Conservation (phyloP, 2,329 filamentous ascomycete species). For the Dissoconium aciculare region DNA sequence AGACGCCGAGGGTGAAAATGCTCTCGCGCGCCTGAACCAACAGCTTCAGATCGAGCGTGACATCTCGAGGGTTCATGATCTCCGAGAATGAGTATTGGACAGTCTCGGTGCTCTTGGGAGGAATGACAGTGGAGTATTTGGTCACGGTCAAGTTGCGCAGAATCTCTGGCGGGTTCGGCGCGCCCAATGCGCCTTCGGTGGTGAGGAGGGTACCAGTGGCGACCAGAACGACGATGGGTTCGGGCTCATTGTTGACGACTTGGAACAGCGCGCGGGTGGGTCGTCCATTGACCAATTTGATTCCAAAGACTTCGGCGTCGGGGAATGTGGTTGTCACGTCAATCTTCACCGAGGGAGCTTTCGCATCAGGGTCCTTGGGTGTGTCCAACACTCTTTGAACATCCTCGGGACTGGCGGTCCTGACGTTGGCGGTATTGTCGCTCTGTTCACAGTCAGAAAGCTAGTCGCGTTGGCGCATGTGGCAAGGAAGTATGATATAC, state of each 20-base stretch:
- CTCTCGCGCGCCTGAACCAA: slow-evolving; percentile 55
- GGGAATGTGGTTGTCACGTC: slow-evolving; percentile 45
- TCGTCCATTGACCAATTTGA: slow-evolving; percentile 88
- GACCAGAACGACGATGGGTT: slow-evolving; percentile 59
- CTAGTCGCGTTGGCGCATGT: neutral
- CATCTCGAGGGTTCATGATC: slow-evolving; percentile 85
- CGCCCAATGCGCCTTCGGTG: slow-evolving; percentile 37
- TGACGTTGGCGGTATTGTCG: neutral
- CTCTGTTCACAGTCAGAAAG: neutral
- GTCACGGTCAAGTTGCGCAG: slow-evolving; percentile 73
- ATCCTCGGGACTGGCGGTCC: slow-evolving; percentile 3
- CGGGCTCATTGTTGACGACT: slow-evolving; percentile 68
- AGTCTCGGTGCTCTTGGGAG: slow-evolving; percentile 59
- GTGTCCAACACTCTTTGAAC: slow-evolving; percentile 6
- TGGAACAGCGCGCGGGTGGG: slow-evolving; percentile 70
- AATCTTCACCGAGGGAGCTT: slow-evolving; percentile 45
- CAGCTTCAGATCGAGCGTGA: slow-evolving; percentile 61
- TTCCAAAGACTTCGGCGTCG: slow-evolving; percentile 67
- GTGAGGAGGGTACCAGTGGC: slow-evolving; percentile 60
- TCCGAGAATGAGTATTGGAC: slow-evolving; percentile 73
- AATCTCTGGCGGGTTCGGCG: slow-evolving; percentile 39
- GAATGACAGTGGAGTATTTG: slow-evolving; percentile 58
- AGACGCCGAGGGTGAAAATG: slow-evolving; percentile 63
- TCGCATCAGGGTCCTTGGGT: slow-evolving; percentile 16
- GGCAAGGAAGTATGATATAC: neutral